Conservation (phyloP, 2,329 filamentous ascomycete species). For the Arthroderma sp. region DNA sequence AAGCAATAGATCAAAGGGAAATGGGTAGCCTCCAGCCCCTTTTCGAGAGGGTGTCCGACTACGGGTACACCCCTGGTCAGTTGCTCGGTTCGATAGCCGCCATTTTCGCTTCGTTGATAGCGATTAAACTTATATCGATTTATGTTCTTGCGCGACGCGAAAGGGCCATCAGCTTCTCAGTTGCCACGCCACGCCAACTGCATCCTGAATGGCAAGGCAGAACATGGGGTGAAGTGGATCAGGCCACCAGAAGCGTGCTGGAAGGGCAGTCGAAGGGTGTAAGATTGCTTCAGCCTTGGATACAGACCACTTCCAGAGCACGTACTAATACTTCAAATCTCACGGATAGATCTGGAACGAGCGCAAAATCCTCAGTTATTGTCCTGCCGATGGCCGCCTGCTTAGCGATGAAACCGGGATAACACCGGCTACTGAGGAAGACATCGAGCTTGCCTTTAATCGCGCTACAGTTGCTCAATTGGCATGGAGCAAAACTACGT, state of each 20-base stretch:
- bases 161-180: constrained; percentile 24
- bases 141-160: constrained; percentile 15
- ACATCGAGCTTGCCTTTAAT: constrained; percentile 66
- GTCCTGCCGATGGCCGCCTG: constrained; percentile 74
- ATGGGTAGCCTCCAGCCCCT: constrained; percentile 7
- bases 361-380: constrained; percentile 35
- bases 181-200: constrained; percentile 25
- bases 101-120: constrained; percentile 3
- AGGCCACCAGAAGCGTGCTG: constrained; percentile 22
- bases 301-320: neutral
- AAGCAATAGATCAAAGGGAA: no score
- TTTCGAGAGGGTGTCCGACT: neutral
- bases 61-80: neutral
- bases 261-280: constrained; percentile 28
- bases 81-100: constrained; percentile 5
- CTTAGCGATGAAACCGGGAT: constrained; percentile 51
- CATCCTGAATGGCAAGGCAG: constrained; percentile 18
- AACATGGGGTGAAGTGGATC: constrained; percentile 24
- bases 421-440: constrained; percentile 60
- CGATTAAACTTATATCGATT: constrained; percentile 3
- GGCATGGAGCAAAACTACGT: constrained; percentile 65
- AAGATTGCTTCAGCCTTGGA: constrained; percentile 11
- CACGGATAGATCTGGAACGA: constrained; percentile 25
- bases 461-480: constrained; percentile 61
- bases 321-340: neutral